Evolutionary conservation across 768 basidiomycete genomes (phyloP).

Genomic region (Cyclocybe aegerita): DNA sequence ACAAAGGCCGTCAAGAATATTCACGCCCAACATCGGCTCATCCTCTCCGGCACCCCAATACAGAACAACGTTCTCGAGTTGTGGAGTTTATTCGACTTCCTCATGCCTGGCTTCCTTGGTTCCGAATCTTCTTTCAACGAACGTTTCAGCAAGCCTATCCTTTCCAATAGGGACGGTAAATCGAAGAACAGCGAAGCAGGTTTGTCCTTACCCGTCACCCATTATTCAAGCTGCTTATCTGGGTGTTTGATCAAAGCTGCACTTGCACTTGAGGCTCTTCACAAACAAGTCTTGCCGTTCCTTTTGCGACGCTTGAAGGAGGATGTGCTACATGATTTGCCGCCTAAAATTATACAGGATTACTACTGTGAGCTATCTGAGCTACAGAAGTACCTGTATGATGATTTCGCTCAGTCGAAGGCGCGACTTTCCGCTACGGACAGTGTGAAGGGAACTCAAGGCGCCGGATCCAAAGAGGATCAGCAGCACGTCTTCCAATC

Average conservation of each 20-base stretch:
- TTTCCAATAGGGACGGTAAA: conserved; percentile 94
- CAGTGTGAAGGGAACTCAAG: conserved; percentile 49
- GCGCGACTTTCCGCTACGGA: conserved; percentile 65
- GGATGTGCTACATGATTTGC: conserved; percentile 92
- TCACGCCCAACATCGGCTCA: conserved; percentile 87
- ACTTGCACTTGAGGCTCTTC: conserved; percentile 90
- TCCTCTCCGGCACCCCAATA: conserved; percentile 96
- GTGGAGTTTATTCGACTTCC: conserved; percentile 98
- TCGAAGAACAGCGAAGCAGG: conserved; percentile 93
- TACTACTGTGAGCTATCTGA: conserved; percentile 98
- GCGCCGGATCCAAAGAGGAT: conserved; percentile 38
- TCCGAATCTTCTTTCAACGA: conserved; percentile 94
- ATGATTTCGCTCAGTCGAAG: conserved; percentile 85
- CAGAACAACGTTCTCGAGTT: conserved; percentile 98
- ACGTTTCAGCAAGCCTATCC: conserved; percentile 92
- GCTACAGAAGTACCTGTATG: conserved; percentile 90
- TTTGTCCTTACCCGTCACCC: conserved; percentile 34
- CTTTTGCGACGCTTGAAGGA: conserved; percentile 94
- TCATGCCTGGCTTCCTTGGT: conserved; percentile 99
- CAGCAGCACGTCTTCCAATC: conserved; percentile 97
- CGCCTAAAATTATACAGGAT: conserved; percentile 99
- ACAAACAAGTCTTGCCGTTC: conserved; percentile 99
- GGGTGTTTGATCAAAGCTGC: conserved; percentile 56
- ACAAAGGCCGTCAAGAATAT: conserved; percentile 94
- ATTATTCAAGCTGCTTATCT: neutral